phyloP scores from a whole-genome alignment of 1,139 yeast genomes.

The Nakaseomyces uthaithaninus region DNA sequence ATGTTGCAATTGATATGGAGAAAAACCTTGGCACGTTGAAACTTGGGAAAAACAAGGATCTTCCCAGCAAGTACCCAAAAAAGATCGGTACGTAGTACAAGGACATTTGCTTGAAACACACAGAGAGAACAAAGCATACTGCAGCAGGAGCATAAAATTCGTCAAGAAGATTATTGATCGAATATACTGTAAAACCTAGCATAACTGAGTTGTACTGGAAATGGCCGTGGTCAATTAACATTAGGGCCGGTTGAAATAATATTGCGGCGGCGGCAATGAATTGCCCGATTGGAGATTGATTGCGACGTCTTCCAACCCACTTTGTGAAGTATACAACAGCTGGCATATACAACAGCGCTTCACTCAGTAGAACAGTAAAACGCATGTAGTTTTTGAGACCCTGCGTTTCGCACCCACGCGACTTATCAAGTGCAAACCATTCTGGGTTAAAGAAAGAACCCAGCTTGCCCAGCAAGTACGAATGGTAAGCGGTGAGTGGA shows the following conservation, averaged over 20 bases:
- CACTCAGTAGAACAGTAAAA: conserved; percentile 66
- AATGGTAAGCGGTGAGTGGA: conserved; percentile 91
- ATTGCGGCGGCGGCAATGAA: conserved; percentile 67
- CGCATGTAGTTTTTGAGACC: conserved; percentile 75
- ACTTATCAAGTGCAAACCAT: conserved; percentile 70
- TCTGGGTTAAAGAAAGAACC: conserved; percentile 53
- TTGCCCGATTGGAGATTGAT: conserved; percentile 61
- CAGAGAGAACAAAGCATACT: conserved; percentile 66
- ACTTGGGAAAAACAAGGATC: conserved; percentile 31
- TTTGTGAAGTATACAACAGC: conserved; percentile 63
- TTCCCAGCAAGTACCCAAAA: conserved; percentile 50
- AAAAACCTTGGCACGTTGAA: conserved; percentile 45
- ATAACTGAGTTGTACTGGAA: conserved; percentile 91
- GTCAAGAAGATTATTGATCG: conserved; percentile 58
- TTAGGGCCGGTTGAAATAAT: conserved; percentile 70
- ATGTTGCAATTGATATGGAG: conserved; percentile 55
- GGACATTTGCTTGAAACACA: conserved; percentile 93
- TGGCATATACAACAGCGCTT: conserved; percentile 66
- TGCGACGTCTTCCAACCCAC: conserved; percentile 50
- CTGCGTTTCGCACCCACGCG: conserved; percentile 66
- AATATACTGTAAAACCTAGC: conserved; percentile 73
- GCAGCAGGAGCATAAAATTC: conserved; percentile 63
- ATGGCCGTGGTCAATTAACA: conserved; percentile 92
- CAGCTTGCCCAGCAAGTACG: conserved; percentile 66
- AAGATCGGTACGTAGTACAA: conserved; percentile 86